These are phyloP conservation scores for Cyanodermella asteris DNA, from an alignment of 2,329 filamentous ascomycete genomes.

Conservation along the genomic window DNA sequence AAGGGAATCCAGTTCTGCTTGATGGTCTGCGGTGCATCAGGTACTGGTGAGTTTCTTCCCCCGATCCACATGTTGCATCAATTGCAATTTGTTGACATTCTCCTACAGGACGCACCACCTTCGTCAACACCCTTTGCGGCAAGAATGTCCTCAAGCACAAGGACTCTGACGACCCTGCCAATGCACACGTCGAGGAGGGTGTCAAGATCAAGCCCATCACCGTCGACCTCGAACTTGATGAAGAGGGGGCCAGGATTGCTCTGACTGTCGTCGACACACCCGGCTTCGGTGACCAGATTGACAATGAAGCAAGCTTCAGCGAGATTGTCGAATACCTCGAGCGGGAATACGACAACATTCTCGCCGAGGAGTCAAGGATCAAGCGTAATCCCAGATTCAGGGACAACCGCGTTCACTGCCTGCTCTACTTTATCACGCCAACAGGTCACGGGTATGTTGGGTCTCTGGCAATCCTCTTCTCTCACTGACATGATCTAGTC, in stretches of 20 bases:
- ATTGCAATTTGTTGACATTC: slow-evolving; percentile 3
- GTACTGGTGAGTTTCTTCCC: slow-evolving; percentile 51
- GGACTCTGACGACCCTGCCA: slow-evolving; percentile 74
- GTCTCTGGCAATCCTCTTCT: neutral
- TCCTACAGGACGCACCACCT: slow-evolving; percentile 69
- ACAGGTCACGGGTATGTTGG: slow-evolving; percentile 67
- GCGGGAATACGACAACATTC: slow-evolving; percentile 97
- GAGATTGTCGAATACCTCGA: slow-evolving; percentile 98
- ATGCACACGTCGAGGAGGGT: slow-evolving; percentile 83
- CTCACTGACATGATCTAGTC: slow-evolving; percentile 28
- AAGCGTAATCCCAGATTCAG: slow-evolving; percentile 99
- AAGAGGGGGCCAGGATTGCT: slow-evolving; percentile 95
- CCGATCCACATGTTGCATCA: slow-evolving; percentile 2
- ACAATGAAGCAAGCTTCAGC: slow-evolving; percentile 90
- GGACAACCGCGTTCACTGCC: slow-evolving; percentile 93
- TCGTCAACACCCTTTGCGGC: slow-evolving; percentile 97
- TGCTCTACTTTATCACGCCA: slow-evolving; percentile 98
- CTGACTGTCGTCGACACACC: slow-evolving; percentile 97
- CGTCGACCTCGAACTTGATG: slow-evolving; percentile 87
- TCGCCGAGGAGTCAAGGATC: slow-evolving; percentile 97
- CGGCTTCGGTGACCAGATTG: slow-evolving; percentile 95
- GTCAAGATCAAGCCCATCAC: slow-evolving; percentile 98
- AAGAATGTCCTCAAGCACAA: slow-evolving; percentile 79
- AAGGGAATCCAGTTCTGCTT: slow-evolving; percentile 99
- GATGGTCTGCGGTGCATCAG: slow-evolving; percentile 98